Percentiles rank a stretch among this genome's conserved stretches.
Evolutionary conservation across 345 rosid genomes (phyloP).

Genomic region (Ailanthus altissimus): DNA sequence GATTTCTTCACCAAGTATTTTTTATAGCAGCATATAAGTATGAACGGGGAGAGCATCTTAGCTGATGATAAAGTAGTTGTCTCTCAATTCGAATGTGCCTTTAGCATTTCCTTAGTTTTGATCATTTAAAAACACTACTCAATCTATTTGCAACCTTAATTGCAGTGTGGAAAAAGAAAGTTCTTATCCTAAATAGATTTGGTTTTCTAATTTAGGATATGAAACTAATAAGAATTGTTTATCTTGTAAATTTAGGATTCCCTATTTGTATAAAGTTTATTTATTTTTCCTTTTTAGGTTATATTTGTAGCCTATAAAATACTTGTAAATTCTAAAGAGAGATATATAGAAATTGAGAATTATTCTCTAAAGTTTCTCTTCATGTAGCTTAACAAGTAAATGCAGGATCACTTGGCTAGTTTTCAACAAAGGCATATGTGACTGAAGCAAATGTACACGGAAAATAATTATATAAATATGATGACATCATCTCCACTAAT

Average conservation of each 20-base stretch:
- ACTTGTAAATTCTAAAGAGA: no score
- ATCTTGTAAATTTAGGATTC: no score
- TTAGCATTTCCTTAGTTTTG: background rate
- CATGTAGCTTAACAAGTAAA: background rate
- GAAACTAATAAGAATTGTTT: no score
- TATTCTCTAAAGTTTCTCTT: no score
- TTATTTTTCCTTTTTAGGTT: no score
- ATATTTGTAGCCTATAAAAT: no score
- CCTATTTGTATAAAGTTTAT: no score
- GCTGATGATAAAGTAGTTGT: background rate
- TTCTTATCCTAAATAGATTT: no score
- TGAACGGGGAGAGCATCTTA: background rate
- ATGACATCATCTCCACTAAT: background rate
- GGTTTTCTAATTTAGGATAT: no score
- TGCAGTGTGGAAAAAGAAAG: no score
- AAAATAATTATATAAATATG: background rate
- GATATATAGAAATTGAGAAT: no score
- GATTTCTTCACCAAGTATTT: conserved; percentile 1
- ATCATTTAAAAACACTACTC: background rate
- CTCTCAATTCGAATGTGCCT: background rate
- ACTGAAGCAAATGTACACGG: background rate
- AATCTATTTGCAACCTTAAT: background rate
- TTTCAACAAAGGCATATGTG: background rate
- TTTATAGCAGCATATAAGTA: background rate
- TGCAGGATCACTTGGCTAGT: background rate